Evolutionary conservation across 1,284 basidiomycete genomes (phyloP).

Genomic region (Ustilago vetiveriae): DNA sequence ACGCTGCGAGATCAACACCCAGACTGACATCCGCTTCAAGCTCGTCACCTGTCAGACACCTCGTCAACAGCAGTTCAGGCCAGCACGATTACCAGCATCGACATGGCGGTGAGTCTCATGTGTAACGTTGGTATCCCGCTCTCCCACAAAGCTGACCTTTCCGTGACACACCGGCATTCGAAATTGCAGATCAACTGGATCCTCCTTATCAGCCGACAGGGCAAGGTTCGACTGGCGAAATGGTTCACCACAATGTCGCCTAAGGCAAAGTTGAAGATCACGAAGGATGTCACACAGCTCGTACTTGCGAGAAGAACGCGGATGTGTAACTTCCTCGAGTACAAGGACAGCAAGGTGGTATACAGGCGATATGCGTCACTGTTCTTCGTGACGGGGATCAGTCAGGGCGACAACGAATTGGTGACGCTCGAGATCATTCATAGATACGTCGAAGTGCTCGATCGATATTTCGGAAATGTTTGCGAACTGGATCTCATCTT

Average conservation of each 20-base stretch:
- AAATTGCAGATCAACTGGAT: conserved; percentile 73
- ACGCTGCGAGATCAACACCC: conserved; percentile 7
- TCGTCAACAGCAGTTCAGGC: too few relatives aligned
- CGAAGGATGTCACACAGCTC: conserved; percentile 98
- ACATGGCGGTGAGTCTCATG: conserved; percentile 11
- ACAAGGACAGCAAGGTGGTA: conserved; percentile 83
- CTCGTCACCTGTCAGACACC: not conserved
- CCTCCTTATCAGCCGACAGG: conserved; percentile 92
- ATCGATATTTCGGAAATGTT: conserved; percentile 96
- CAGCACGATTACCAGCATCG: not conserved
- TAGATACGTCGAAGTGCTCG: conserved; percentile 97
- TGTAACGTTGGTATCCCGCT: too few relatives aligned
- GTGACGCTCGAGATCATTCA: conserved; percentile 96
- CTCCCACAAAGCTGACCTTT: too few relatives aligned
- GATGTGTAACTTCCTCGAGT: conserved; percentile 99
- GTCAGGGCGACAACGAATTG: conserved; percentile 86
- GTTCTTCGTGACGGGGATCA: conserved; percentile 96
- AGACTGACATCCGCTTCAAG: not conserved
- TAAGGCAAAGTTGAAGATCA: conserved; percentile 95
- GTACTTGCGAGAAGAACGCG: conserved; percentile 93
- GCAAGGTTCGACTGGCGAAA: conserved; percentile 96
- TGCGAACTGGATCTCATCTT: conserved; percentile 67
- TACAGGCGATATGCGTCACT: conserved; percentile 97
- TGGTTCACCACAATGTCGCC: conserved; percentile 97
- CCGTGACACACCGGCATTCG: too few relatives aligned